phyloP scores from a whole-genome alignment of 2,329 filamentous ascomycete species.

The Talaromyces sp. region DNA sequence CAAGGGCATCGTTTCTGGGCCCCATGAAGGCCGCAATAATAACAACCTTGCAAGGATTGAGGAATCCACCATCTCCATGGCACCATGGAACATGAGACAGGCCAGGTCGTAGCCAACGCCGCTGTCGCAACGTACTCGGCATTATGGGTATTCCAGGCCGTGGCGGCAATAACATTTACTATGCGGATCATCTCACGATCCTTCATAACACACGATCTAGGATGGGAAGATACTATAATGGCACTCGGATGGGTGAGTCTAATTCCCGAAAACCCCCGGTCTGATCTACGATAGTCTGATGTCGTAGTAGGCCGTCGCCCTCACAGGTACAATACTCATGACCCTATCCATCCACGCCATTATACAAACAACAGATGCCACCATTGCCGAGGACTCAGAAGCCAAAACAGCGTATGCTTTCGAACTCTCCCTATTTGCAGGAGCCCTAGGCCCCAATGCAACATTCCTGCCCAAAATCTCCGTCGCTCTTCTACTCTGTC shows the following conservation, averaged over 20 bases:
- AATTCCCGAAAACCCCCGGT: too few relatives aligned
- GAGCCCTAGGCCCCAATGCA: background rate
- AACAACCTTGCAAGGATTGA: background rate
- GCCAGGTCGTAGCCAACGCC: background rate
- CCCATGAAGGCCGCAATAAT: background rate
- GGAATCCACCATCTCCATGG: background rate
- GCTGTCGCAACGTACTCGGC: background rate
- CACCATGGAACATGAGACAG: background rate
- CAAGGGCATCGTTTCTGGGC: background rate
- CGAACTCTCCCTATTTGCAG: background rate
- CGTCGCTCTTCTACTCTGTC: background rate
- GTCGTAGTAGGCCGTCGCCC: background rate
- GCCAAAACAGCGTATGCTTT: background rate
- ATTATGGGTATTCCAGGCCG: conserved; percentile 1
- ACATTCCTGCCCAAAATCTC: conserved; percentile 7
- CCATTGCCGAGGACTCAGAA: background rate
- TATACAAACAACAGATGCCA: background rate
- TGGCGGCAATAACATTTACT: conserved; percentile 4
- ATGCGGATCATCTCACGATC: background rate
- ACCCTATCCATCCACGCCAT: background rate
- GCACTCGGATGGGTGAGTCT: background rate
- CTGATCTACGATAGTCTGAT: background rate
- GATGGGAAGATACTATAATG: conserved; percentile 5
- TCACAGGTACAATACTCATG: background rate
- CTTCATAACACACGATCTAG: background rate